Conservation (phyloP, 768 basidiomycete species). For the Leucosporidium creatinivorum region DNA sequence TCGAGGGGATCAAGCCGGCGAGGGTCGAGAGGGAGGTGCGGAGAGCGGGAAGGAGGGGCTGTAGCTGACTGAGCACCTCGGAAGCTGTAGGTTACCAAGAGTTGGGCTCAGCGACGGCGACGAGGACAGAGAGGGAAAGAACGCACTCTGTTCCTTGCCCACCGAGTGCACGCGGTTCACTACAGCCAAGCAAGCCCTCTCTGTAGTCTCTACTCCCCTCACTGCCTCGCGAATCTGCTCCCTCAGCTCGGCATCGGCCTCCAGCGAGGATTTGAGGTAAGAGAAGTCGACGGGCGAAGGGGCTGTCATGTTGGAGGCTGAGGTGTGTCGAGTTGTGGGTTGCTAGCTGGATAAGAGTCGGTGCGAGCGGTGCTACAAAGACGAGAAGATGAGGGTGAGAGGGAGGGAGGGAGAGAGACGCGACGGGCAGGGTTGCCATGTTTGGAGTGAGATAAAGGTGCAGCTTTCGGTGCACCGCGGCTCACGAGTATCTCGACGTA, state of each 20-base stretch:
- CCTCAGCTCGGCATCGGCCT: constrained; percentile 18
- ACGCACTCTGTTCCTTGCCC: not conserved
- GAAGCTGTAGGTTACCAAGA: not conserved
- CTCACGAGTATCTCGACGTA: too few species aligned
- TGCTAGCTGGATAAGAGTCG: too few species aligned
- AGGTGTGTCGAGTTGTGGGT: too few species aligned
- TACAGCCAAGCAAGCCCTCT: constrained; percentile 24
- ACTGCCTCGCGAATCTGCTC: constrained; percentile 31
- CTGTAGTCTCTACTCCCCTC: constrained; percentile 27
- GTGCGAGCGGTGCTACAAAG: too few species aligned
- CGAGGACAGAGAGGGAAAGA: not conserved
- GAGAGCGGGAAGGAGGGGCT: constrained; percentile 18
- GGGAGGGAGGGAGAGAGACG: too few species aligned
- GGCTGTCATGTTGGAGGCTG: not conserved
- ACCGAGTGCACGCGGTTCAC: constrained; percentile 8
- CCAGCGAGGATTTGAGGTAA: constrained; percentile 17
- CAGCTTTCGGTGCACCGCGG: too few species aligned
- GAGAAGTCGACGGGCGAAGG: constrained; percentile 11
- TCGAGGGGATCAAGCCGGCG: constrained; percentile 39
- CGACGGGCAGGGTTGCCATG: too few species aligned
- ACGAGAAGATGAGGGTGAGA: too few species aligned
- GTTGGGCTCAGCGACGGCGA: not conserved
- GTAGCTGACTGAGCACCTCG: not conserved
- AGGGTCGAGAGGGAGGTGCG: constrained; percentile 26
- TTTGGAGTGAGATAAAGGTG: too few species aligned